phyloP scores from a whole-genome alignment of 164 flowering plant species.

The Magnolia kwangsiensis region DNA sequence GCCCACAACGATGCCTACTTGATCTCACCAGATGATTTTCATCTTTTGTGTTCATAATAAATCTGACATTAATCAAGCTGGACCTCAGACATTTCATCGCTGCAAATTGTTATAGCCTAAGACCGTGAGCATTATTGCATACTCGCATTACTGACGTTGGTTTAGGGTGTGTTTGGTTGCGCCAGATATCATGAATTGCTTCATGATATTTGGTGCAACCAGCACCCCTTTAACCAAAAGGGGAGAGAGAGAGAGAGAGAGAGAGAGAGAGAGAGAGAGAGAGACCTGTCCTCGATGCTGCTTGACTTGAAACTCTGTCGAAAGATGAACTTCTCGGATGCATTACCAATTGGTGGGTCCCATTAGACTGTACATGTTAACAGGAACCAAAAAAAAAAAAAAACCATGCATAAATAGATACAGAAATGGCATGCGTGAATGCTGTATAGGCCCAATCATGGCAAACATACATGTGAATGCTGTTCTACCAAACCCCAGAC shows the following conservation, averaged over 20 bases:
- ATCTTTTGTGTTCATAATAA: conserved; percentile 13
- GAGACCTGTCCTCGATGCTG: background rate
- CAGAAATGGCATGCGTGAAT: too few species aligned
- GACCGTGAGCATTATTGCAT: background rate
- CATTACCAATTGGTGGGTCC: background rate
- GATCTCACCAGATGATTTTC: conserved; percentile 3
- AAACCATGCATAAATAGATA: too few species aligned
- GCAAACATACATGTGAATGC: too few species aligned
- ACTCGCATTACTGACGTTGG: background rate
- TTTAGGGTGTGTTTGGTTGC: background rate
- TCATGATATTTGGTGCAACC: background rate
- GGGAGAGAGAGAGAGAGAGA: too few species aligned
- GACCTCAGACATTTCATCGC: conserved; percentile 12
- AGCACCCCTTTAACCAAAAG: background rate
- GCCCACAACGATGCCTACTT: conserved; percentile 13
- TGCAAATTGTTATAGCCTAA: conserved; percentile 19
- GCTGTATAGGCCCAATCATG: too few species aligned
- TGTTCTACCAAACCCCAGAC: too few species aligned
- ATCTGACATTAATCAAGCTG: conserved; percentile 16
- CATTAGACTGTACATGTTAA: too few species aligned
- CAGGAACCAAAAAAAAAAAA: too few species aligned
- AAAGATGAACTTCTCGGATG: background rate
- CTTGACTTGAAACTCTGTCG: background rate
- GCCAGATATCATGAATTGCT: background rate
- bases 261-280: background rate